Evolutionary conservation across 2,329 filamentous ascomycete species (phyloP), one percentile per base, ranked within the genome.

Genomic region (Ceratocystis lukuohia): DNA sequence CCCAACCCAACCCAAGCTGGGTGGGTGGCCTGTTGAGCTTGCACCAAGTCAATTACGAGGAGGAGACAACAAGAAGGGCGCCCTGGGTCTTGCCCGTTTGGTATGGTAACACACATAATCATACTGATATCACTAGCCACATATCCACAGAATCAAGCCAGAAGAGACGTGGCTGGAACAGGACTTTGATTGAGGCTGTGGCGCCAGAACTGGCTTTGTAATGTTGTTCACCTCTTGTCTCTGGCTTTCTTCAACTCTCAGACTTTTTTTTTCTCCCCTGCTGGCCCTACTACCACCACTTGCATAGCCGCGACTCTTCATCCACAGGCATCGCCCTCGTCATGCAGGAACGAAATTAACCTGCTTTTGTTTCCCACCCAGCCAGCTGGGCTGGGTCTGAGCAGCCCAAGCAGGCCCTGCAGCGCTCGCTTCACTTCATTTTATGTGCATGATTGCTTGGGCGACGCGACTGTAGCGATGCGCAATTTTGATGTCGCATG

Each of bases 271-370:
- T 15, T 28, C 20, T 28, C 48, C 22, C 46, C 17, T 10, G n/a
- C 48, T 28, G 37, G 37, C 28, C 28, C 28, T 5, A 28, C 37
- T 15, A 41, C 37, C 37, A 41, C 37, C 37, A 41, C 37, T 15
- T 41, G 37, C 37, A 41, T 41, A 41, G 10, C 37, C 37, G 37
- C 37, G 10, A 41, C 37, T 41, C 37, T 41, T 41, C 37, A 41
- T 41, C 37, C 10, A 41, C 7, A 53, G 48, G 20, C 56, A 28
- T 33, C n/a, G 53, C 53, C 25, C 28, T n/a, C 28, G 5, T 53
- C 22, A 59, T 59, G 56, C 56, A 59, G 56, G 56, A 59, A 59
- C 56, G 28, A 59, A 33, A 59, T 59, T 59, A 59, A 33, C 56
- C 28, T 59, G 25, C 25, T 20, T 33, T 59, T 59, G 53, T 33